Evolutionary conservation across 257 asterid species (phyloP).

Genomic region (Solanum dulcamara): DNA sequence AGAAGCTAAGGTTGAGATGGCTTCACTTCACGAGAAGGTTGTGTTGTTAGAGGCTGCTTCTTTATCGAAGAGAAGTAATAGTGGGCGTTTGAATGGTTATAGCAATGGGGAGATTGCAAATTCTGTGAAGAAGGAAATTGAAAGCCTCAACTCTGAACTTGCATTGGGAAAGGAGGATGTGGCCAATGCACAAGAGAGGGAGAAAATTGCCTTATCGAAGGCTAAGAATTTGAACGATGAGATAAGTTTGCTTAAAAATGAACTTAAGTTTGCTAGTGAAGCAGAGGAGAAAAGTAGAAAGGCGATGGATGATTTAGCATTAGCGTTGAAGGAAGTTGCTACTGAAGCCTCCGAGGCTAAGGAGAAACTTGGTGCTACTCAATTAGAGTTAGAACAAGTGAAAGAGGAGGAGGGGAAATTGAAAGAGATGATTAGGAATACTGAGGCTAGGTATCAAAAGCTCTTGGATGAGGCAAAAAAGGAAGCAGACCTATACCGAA

Average conservation of each 20-base stretch:
- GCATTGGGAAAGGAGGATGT: not conserved
- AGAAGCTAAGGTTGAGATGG: conserved; percentile 22
- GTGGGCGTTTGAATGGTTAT: not conserved
- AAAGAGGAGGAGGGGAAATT: conserved; percentile 29
- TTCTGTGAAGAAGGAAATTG: conserved; percentile 13
- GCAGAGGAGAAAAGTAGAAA: conserved; percentile 66
- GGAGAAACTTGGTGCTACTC: conserved; percentile 26
- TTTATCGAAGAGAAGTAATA: not conserved
- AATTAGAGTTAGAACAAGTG: conserved; percentile 28
- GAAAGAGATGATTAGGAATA: conserved; percentile 24
- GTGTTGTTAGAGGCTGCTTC: conserved; percentile 14
- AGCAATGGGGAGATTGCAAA: not conserved
- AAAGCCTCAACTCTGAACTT: not conserved
- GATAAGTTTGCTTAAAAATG: conserved; percentile 17
- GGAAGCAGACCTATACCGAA: conserved; percentile 41
- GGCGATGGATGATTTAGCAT: conserved; percentile 86
- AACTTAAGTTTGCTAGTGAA: conserved; percentile 37
- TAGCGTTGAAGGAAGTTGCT: conserved; percentile 71
- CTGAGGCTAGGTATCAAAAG: conserved; percentile 29
- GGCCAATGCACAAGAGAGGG: not conserved
- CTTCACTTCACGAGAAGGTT: conserved; percentile 24
- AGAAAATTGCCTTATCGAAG: not conserved
- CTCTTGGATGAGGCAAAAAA: conserved; percentile 37
- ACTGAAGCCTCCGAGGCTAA: conserved; percentile 52
- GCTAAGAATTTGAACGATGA: not conserved